phyloP scores from a whole-genome alignment of 2,329 filamentous ascomycete species.

The Madurella fahalii region DNA sequence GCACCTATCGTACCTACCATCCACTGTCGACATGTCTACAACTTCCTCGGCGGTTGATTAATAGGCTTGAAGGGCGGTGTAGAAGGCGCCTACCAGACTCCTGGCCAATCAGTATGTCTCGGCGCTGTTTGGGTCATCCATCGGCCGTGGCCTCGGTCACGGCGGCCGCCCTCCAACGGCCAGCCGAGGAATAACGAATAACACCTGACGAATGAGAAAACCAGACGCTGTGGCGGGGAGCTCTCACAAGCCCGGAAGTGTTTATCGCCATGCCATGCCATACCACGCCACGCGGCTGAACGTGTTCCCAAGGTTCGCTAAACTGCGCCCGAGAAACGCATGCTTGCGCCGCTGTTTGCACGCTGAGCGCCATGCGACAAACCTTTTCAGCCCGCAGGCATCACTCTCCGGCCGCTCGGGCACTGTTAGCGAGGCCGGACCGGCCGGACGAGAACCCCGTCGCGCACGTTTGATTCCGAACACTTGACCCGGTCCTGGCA shows the following conservation, averaged over 20 bases:
- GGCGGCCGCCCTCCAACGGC: slow-evolving; percentile 19
- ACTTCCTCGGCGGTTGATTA: slow-evolving; percentile 13
- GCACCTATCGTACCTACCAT: slow-evolving; percentile 2
- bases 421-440: slow-evolving; percentile 15
- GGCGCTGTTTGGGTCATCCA: slow-evolving; percentile 11
- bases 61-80: slow-evolving; percentile 13
- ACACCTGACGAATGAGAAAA: slow-evolving; percentile 6
- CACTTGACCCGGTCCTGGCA: slow-evolving; percentile 7
- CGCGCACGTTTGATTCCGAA: slow-evolving; percentile 12
- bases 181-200: slow-evolving; percentile 4
- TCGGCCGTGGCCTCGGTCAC: slow-evolving; percentile 13
- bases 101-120: slow-evolving; percentile 18
- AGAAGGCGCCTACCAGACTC: slow-evolving; percentile 15
- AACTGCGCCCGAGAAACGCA: slow-evolving; percentile 21
- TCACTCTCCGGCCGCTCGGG: slow-evolving; percentile 6
- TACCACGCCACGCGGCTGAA: background rate
- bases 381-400: background rate
- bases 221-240: background rate
- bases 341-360: slow-evolving; percentile 9
- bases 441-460: slow-evolving; percentile 15
- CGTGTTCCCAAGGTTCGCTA: background rate
- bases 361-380: slow-evolving; percentile 7
- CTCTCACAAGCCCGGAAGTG: background rate
- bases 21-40: slow-evolving; percentile 12
- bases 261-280: background rate